Percentiles rank a stretch among this genome's conserved stretches.
Conservation (phyloP, 1,284 basidiomycete genomes). For the Moesziomyces aphidis region DNA sequence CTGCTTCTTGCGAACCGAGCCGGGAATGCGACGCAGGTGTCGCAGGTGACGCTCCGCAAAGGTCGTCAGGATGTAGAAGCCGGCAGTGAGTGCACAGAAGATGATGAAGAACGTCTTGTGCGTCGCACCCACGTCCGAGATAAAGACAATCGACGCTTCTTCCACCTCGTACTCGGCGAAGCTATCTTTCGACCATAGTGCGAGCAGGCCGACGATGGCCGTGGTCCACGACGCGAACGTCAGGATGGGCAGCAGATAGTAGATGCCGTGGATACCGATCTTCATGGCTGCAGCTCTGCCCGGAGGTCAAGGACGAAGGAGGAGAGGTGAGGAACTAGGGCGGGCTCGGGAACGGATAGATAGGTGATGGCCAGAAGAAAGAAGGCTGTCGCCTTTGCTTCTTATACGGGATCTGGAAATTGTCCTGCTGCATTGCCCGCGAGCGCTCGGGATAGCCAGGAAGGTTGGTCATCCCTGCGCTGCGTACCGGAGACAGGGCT, state of each 20-base stretch:
- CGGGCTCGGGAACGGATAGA: neutral
- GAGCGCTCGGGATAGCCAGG: no score
- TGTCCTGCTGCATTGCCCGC: no score
- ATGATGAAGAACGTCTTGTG: constrained; percentile 65
- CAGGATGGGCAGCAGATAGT: constrained; percentile 49
- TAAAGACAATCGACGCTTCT: constrained; percentile 70
- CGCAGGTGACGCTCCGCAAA: constrained; percentile 71
- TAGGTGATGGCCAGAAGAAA: neutral
- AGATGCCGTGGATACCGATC: constrained; percentile 46
- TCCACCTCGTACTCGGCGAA: constrained; percentile 67
- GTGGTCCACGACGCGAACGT: constrained; percentile 54
- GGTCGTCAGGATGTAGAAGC: constrained; percentile 68
- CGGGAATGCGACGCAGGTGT: constrained; percentile 71
- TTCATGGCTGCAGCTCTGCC: constrained; percentile 13
- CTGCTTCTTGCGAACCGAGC: constrained; percentile 68
- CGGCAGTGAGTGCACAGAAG: constrained; percentile 50
- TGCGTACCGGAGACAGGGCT: no score
- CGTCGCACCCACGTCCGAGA: constrained; percentile 70
- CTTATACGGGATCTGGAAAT: neutral
- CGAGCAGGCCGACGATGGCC: constrained; percentile 64
- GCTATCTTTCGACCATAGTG: constrained; percentile 68
- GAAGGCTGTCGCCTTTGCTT: neutral
- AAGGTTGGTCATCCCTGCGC: neutral
- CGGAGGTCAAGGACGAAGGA: neutral
- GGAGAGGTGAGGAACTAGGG: neutral